A percentile compares a stretch with the other conserved stretches of the same genome.
Conservation (phyloP, 305 asterid species). For the Nicotiana rustica region DNA sequence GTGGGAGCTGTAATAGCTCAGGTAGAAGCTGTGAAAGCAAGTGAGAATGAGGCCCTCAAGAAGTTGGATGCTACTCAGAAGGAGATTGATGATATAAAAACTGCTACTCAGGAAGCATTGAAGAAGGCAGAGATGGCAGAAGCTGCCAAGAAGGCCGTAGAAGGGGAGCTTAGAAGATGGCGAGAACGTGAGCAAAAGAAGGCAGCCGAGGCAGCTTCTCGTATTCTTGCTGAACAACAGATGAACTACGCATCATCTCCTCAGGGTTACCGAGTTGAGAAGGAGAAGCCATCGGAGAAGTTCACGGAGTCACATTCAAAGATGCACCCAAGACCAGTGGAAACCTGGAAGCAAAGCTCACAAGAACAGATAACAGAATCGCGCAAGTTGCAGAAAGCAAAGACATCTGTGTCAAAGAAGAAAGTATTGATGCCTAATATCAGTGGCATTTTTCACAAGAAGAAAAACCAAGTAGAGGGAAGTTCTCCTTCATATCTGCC, state of each 20-base stretch:
- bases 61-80: slow-evolving; percentile 65
- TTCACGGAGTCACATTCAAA: slow-evolving; percentile 12
- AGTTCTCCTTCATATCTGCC: slow-evolving; percentile 80
- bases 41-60: slow-evolving; percentile 77
- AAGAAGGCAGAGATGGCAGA: slow-evolving; percentile 88
- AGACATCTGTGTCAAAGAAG: slow-evolving; percentile 71
- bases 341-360: slow-evolving; percentile 45
- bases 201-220: slow-evolving; percentile 74
- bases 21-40: slow-evolving; percentile 83
- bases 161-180: slow-evolving; percentile 90
- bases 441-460: slow-evolving; percentile 66
- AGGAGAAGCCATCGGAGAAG: slow-evolving; percentile 47
- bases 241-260: slow-evolving; percentile 58
- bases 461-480: slow-evolving; percentile 71
- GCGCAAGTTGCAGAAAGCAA: slow-evolving; percentile 60
- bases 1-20: slow-evolving; percentile 89
- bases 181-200: slow-evolving; percentile 82
- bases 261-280: slow-evolving; percentile 45
- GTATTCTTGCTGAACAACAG: slow-evolving; percentile 72
- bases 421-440: slow-evolving; percentile 68
- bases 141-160: slow-evolving; percentile 88
- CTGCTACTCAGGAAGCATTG: slow-evolving; percentile 68
- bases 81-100: slow-evolving; percentile 70
- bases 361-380: slow-evolving; percentile 45
- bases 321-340: background rate